Conservation (phyloP, 2,329 filamentous ascomycete genomes). For the Talaromyces sp. region DNA sequence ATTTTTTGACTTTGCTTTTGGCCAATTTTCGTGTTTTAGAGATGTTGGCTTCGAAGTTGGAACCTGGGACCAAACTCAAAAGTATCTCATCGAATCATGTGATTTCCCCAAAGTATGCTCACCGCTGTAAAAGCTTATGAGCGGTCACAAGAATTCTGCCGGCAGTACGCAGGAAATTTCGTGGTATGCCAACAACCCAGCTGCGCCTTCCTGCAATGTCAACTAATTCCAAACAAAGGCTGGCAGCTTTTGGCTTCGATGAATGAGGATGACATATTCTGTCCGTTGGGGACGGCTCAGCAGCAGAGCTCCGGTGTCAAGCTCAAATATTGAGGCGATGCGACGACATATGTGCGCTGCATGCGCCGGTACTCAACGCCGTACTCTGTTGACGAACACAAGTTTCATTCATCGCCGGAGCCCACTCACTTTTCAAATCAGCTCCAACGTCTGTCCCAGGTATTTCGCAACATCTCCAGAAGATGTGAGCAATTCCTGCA, state of each 20-base stretch:
- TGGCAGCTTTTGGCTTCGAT: neutral
- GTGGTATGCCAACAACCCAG: neutral
- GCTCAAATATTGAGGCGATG: constrained; percentile 4
- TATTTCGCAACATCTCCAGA: neutral
- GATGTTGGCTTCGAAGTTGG: too few relatives aligned
- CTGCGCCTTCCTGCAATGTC: neutral
- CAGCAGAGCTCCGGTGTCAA: neutral
- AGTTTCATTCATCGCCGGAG: constrained; percentile 2
- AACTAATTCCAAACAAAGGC: neutral
- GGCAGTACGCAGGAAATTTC: constrained; percentile 16
- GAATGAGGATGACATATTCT: constrained; percentile 10
- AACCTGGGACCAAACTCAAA: neutral
- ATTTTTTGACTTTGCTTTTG: neutral
- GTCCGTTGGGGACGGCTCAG: constrained; percentile 4
- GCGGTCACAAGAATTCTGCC: constrained; percentile 11
- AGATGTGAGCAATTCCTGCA: neutral
- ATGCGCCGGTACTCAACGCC: constrained; percentile 19
- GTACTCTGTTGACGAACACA: constrained; percentile 11
- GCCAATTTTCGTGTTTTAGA: neutral
- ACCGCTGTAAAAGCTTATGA: constrained; percentile 1
- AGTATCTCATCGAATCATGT: neutral
- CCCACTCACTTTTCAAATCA: neutral
- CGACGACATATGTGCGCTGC: constrained; percentile 18
- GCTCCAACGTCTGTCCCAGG: neutral
- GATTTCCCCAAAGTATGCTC: neutral